These are phyloP conservation scores for Hypoxylon sp. DNA, from an alignment of 2,329 filamentous ascomycete species.

Conservation along the genomic window DNA sequence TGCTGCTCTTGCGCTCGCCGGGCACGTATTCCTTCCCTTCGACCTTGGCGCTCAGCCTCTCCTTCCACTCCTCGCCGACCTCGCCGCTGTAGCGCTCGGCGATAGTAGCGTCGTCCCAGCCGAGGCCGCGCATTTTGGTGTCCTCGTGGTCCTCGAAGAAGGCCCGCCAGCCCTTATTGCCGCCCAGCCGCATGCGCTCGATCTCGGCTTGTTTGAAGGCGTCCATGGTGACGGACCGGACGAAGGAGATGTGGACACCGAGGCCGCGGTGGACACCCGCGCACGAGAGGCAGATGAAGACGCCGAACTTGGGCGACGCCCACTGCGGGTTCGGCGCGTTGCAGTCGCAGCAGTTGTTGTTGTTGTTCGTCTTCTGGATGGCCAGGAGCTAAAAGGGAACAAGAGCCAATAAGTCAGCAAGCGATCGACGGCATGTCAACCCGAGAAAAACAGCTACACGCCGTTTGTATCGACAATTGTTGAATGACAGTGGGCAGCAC, in stretches of 20 bases:
- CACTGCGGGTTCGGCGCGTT: conserved; percentile 96
- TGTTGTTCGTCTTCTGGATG: conserved; percentile 90
- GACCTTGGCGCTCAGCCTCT: conserved; percentile 85
- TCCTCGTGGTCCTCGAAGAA: conserved; percentile 84
- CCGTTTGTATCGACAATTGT: conserved; percentile 1
- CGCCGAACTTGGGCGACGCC: conserved; percentile 96
- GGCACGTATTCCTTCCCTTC: conserved; percentile 89
- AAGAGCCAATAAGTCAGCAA: conserved; percentile 32
- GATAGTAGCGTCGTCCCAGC: conserved; percentile 89
- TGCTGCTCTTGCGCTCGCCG: conserved; percentile 70
- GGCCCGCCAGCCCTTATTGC: conserved; percentile 85
- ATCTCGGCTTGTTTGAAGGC: conserved; percentile 95
- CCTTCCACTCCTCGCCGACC: conserved; percentile 95
- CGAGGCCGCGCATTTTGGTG: conserved; percentile 73
- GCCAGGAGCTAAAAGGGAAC: conserved; percentile 76
- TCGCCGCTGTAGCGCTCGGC: conserved; percentile 91
- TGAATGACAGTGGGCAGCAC: conserved; percentile 65
- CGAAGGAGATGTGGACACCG: conserved; percentile 98
- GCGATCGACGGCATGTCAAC: conserved; percentile 18
- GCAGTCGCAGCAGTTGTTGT: conserved; percentile 95
- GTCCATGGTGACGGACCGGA: conserved; percentile 98
- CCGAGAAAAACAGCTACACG: conserved; percentile 11
- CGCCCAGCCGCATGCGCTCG: conserved; percentile 90
- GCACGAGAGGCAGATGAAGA: conserved; percentile 98
- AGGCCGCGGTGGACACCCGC: conserved; percentile 94